A percentile compares a stretch with the other conserved stretches of the same genome.
These are phyloP conservation scores for Pelargonium nanum DNA, from an alignment of 345 rosid species.

Conservation along the genomic window DNA sequence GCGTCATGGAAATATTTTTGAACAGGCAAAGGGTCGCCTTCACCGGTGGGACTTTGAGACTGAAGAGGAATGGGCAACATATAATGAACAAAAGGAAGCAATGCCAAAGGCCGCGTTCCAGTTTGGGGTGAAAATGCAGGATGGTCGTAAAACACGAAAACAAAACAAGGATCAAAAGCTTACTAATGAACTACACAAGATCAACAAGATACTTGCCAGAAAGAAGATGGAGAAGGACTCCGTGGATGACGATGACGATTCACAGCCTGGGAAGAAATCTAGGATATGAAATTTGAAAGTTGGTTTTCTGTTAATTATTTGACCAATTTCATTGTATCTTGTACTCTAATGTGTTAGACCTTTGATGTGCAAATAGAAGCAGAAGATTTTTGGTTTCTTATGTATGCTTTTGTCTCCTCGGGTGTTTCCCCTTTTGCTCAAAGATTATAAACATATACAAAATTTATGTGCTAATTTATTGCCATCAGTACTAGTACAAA, in stretches of 20 bases:
- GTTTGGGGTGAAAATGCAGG: constrained; percentile 99
- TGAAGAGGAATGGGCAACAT: constrained; percentile 93
- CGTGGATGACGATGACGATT: constrained; percentile 38
- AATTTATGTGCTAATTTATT: too few species aligned
- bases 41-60: constrained; percentile 99
- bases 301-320: neutral
- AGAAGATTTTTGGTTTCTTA: neutral
- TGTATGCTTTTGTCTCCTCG: too few species aligned
- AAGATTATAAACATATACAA: too few species aligned
- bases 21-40: constrained; percentile 91
- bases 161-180: constrained; percentile 96
- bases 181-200: constrained; percentile 78
- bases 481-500: too few species aligned
- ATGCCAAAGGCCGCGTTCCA: constrained; percentile 99
- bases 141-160: constrained; percentile 86
- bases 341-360: too few species aligned
- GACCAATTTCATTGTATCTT: neutral
- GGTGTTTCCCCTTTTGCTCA: too few species aligned
- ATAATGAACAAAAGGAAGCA: constrained; percentile 98
- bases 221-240: constrained; percentile 72
- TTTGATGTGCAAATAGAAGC: neutral
- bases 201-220: constrained; percentile 78
- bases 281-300: constrained; percentile 24
- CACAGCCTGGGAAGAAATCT: constrained; percentile 42
- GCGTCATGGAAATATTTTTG: neutral